phyloP scores from a whole-genome alignment of 2,329 filamentous ascomycete species.

The Epichloe scottii region DNA sequence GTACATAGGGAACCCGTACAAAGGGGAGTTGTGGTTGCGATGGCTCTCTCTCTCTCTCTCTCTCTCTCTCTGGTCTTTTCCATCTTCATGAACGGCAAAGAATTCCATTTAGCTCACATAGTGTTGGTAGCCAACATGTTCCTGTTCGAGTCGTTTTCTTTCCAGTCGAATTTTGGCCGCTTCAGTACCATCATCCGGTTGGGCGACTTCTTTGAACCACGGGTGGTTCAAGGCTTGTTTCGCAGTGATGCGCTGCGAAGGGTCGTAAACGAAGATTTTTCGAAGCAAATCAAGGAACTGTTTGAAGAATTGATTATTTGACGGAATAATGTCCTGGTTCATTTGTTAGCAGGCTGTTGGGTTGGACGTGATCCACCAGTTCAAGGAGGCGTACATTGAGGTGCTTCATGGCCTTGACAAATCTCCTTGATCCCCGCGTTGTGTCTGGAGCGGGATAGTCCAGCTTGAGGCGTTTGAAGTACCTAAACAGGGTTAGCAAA shows the following conservation, averaged over 20 bases:
- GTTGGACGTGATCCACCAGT: neutral
- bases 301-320: conserved; percentile 37
- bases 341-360: neutral
- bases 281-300: conserved; percentile 45
- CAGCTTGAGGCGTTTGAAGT: conserved; percentile 52
- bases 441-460: conserved; percentile 55
- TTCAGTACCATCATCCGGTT: conserved; percentile 50
- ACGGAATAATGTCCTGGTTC: conserved; percentile 38
- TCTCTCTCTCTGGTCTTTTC: neutral
- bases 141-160: conserved; percentile 5
- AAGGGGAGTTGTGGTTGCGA: neutral
- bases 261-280: conserved; percentile 51
- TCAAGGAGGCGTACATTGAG: conserved; percentile 38
- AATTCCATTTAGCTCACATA: neutral
- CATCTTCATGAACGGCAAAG: neutral
- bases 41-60: neutral
- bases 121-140: conserved; percentile 2
- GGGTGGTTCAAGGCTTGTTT: conserved; percentile 46
- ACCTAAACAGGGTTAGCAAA: conserved; percentile 28
- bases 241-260: conserved; percentile 44
- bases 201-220: conserved; percentile 45
- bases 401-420: conserved; percentile 61
- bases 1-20: neutral
- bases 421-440: conserved; percentile 49
- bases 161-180: conserved; percentile 38